phyloP scores from a whole-genome alignment of 2,329 filamentous ascomycete species.

The Sporothrix curviconia region DNA sequence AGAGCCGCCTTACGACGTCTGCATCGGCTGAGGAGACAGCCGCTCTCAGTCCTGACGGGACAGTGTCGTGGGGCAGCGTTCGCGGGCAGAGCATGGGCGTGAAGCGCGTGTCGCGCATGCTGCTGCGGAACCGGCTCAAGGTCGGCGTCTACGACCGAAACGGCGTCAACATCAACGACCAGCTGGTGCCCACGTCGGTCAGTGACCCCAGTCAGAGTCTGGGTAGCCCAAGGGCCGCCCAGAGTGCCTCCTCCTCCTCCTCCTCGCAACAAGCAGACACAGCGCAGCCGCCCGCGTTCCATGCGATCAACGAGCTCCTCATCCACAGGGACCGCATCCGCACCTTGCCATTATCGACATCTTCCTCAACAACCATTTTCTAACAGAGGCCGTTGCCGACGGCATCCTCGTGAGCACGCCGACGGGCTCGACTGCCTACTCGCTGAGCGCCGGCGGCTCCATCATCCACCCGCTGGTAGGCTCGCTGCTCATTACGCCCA shows the following conservation, averaged over 20 bases:
- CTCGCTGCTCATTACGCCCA: slow-evolving; percentile 83
- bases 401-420: slow-evolving; percentile 92
- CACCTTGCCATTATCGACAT: slow-evolving; percentile 91
- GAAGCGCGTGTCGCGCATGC: slow-evolving; percentile 66
- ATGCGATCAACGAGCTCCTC: slow-evolving; percentile 90
- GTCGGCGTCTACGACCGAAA: slow-evolving; percentile 74
- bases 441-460: slow-evolving; percentile 81
- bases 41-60: slow-evolving; percentile 17
- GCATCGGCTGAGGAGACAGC: slow-evolving; percentile 5
- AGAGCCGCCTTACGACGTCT: slow-evolving; percentile 3
- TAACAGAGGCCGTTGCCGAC: slow-evolving; percentile 91
- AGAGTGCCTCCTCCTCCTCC: too few relatives aligned
- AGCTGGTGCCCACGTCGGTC: slow-evolving; percentile 40
- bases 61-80: slow-evolving; percentile 60
- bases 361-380: slow-evolving; percentile 77
- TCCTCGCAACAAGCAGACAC: too few relatives aligned
- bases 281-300: slow-evolving; percentile 37
- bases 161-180: slow-evolving; percentile 53
- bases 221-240: neutral
- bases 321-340: slow-evolving; percentile 86
- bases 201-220: neutral
- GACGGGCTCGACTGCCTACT: slow-evolving; percentile 93
- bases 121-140: slow-evolving; percentile 79
- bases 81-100: slow-evolving; percentile 76
- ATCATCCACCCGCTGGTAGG: slow-evolving; percentile 93